Conservation (phyloP, 2,329 filamentous ascomycete genomes). For the Pleomassaria siparia region DNA sequence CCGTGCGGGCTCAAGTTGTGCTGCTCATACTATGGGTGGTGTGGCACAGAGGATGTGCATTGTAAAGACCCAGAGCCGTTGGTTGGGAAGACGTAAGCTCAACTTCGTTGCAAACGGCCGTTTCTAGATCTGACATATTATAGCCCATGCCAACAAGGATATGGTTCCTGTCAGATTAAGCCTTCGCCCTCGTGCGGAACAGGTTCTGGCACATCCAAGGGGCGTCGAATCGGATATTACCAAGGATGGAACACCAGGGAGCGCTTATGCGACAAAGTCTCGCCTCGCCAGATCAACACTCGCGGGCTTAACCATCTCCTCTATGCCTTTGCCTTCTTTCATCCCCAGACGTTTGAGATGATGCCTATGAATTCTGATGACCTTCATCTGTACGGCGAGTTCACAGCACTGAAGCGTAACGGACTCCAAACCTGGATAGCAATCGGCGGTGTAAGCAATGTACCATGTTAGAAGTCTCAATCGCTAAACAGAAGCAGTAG, state of each 20-base stretch:
- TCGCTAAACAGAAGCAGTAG: too few relatives aligned
- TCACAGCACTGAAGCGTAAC: slow-evolving; percentile 36
- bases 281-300: slow-evolving; percentile 38
- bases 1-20: too few relatives aligned
- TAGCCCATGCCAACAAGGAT: slow-evolving; percentile 39
- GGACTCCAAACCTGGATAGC: slow-evolving; percentile 43
- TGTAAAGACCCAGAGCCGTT: too few relatives aligned
- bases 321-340: slow-evolving; percentile 29
- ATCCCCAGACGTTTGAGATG: slow-evolving; percentile 26
- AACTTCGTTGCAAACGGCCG: too few relatives aligned
- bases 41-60: too few relatives aligned
- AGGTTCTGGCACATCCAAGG: slow-evolving; percentile 17
- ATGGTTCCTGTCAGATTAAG: slow-evolving; percentile 35
- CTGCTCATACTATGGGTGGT: too few relatives aligned
- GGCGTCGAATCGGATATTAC: slow-evolving; percentile 42
- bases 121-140: too few relatives aligned
- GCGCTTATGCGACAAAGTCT: slow-evolving; percentile 34
- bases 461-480: too few relatives aligned
- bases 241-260: slow-evolving; percentile 21
- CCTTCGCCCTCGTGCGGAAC: slow-evolving; percentile 25
- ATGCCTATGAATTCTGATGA: slow-evolving; percentile 18
- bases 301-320: slow-evolving; percentile 37
- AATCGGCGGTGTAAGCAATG: slow-evolving; percentile 48
- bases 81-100: too few relatives aligned
- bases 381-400: slow-evolving; percentile 22